Evolutionary conservation across 805 yeast species (phyloP), one percentile per base, ranked within the genome.

Genomic region (Diddensiella transvaalensis): DNA sequence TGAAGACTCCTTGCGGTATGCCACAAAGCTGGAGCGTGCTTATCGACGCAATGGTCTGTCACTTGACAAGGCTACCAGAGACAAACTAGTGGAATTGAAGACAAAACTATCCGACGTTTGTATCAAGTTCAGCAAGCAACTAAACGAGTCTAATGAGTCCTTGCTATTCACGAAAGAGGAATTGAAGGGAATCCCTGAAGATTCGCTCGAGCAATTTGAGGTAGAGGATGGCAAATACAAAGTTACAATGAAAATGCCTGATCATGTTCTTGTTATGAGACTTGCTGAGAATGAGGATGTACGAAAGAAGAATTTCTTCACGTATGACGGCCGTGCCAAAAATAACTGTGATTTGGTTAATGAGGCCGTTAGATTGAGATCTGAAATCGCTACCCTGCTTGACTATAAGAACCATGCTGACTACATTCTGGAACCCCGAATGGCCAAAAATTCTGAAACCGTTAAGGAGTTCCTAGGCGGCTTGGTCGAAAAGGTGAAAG

Each of bases 171-270:
- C 88, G 33, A 66, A 64, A 49, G 82, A 82, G 45, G 83, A 87
- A 61, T 71, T 87, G 38, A 77, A 73, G 6, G 96, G 96, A 35
- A 84, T 87, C 38, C 90, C 95, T 2, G 73, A 75, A 35, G 79
- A 78, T 49, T 78, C 78, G 2, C 56, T 85, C 55, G 74, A 73
- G 17, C 84, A 77, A 60, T 67, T 65, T 48, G 67, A 66, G 8
- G 40, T 38, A n/a, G 74, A 69, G 18, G 78, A 71, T 19, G 73
- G 67, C 15, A 67, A 64, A 55, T 71, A 64, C 55, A 83, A 83
- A 60, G 83, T 87, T 73, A 83, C 93, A 2, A 85, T 78, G 70
- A 86, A 87, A 64, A 85, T 84, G 59, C 93, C 95, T 1, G 95
- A 87, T 61, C 65, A 83, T 42, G 70, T 83, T 52, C 95, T 95